Conservation (phyloP, 2,329 filamentous ascomycete genomes). For the Fusarium transvaalense region DNA sequence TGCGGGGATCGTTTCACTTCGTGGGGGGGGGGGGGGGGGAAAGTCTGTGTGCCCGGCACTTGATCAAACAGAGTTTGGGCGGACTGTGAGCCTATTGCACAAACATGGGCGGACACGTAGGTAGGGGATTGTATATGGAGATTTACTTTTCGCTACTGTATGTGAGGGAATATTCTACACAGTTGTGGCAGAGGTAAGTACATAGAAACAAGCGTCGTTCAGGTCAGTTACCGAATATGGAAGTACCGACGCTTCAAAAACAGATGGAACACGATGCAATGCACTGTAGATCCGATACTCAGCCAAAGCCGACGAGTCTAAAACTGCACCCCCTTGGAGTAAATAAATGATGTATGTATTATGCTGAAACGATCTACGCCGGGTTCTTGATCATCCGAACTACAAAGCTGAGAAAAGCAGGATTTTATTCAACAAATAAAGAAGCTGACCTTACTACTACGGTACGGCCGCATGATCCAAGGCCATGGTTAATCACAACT, state of each 20-base stretch:
- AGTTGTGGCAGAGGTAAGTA: neutral
- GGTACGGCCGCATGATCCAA: neutral
- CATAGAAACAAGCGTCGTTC: neutral
- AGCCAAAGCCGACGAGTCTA: neutral
- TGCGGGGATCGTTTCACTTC: constrained; percentile 31
- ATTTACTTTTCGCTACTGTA: neutral
- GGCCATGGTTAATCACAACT: neutral
- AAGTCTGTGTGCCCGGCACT: constrained; percentile 6
- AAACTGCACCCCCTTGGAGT: neutral
- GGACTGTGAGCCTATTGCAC: constrained; percentile 2
- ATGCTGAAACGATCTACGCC: constrained; percentile 6
- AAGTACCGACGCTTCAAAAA: neutral
- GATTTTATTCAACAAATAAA: neutral
- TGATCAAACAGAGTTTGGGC: constrained; percentile 20
- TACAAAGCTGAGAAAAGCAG: neutral
- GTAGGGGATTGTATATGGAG: neutral
- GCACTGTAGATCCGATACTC: constrained; percentile 12
- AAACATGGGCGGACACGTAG: neutral
- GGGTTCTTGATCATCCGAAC: neutral
- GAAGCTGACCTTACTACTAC: neutral
- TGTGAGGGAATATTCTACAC: neutral
- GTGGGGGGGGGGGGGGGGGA: neutral
- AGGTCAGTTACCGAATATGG: neutral
- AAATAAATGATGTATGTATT: neutral
- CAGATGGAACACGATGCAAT: neutral